A percentile compares a stretch with the other conserved stretches of the same genome.
Evolutionary conservation across 805 yeast species (phyloP).

Genomic region (Metschnikowia rubicola): DNA sequence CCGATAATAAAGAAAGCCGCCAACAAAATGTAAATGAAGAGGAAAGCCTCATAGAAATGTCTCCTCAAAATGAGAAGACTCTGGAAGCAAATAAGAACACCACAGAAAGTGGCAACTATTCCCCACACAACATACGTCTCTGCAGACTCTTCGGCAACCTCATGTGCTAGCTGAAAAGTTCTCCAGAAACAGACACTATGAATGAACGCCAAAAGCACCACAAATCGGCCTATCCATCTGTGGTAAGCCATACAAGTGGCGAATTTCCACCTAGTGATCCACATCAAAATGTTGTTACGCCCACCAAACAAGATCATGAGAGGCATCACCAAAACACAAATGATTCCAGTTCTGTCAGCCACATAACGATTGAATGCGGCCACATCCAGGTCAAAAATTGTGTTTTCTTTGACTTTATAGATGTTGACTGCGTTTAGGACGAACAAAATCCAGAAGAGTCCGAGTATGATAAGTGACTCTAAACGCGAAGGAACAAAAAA

Average conservation of each 20-base stretch:
- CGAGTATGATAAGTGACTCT: constrained; percentile 21
- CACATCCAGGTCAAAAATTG: constrained; percentile 1
- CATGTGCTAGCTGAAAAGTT: not conserved
- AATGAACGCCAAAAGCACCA: constrained; percentile 44
- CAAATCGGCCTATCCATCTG: constrained; percentile 57
- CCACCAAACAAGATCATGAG: constrained; percentile 59
- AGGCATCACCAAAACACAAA: constrained; percentile 48
- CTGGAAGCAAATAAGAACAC: constrained; percentile 44
- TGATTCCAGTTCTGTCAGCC: constrained; percentile 54
- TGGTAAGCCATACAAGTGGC: constrained; percentile 61
- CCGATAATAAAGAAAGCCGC: constrained; percentile 23
- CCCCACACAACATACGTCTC: constrained; percentile 29
- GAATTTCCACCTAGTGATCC: constrained; percentile 59
- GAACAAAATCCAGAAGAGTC: constrained; percentile 18
- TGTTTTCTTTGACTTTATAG: constrained; percentile 6
- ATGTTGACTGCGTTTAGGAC: constrained; percentile 9
- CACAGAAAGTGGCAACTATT: constrained; percentile 26
- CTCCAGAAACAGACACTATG: constrained; percentile 38
- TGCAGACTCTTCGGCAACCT: not conserved
- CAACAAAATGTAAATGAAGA: constrained; percentile 38
- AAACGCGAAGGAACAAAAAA: constrained; percentile 28
- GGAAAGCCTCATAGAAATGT: constrained; percentile 52
- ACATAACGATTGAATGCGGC: constrained; percentile 22
- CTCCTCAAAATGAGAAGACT: constrained; percentile 52
- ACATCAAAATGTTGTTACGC: constrained; percentile 66